Base-by-base conservation (phyloP, 306 rosid genomes). In the Heteromeles arbutifolia region DNA sequence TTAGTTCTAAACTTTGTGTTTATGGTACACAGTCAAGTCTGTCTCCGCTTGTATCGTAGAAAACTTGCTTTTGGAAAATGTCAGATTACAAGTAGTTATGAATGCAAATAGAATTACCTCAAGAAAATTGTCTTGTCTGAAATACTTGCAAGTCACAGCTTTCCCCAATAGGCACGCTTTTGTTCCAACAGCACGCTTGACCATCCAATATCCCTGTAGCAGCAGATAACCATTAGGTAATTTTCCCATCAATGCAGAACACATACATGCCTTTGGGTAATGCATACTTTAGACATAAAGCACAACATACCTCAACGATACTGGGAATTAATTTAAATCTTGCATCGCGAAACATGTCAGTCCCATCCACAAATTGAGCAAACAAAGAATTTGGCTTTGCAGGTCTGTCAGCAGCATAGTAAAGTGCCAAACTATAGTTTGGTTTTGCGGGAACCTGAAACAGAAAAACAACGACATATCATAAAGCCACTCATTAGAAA, bases 101-200 rank as follows among this genome's bases (percentile, higher is more conserved):
- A 41, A 41, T 12, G 12, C 12, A 3, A 41, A 52, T 0, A 52
- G 61, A 78, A 77, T 81, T 86, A 95, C 97, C 93, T 95, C 99
- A 57, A 95, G 83, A 85, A 92, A 95, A 34, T 95, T 95, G 52
- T 92, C 97, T 77, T 80, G 97, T 79, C 88, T 85, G 58, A 85
- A 84, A 78, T 87, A 92, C 80, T 88, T 95, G 90, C 99, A 95
- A 29, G 91, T 88, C 57, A 95, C 87, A 48, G 99, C 97, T 89
- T 95, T 95, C 29, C 97, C 99, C 79, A 95, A 61, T 29, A 95
- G 77, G 89, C 98, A 95, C 79, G 97, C 98, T 87, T 95, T 95
- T 74, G 98, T 90, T 86, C 98, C 98, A 18, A 95, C 99, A 53
- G 99, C 99, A 72, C 99, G 87, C 86, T 95, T 95, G 85, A 95